Conservation (phyloP, 345 rosid species). For the Euphorbia peplus region DNA sequence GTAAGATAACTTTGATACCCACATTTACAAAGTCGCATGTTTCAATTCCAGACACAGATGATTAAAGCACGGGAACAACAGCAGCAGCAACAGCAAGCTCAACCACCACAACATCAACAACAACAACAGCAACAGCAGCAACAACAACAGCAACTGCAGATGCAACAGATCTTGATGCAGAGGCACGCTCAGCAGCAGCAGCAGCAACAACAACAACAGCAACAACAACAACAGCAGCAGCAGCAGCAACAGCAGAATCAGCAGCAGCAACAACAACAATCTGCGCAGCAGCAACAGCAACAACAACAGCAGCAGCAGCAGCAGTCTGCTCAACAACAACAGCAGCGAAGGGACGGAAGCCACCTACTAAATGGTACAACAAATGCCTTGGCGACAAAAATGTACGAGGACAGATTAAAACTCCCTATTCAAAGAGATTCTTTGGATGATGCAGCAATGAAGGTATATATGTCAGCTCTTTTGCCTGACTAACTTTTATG, state of each 20-base stretch:
- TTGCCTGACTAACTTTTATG: background rate
- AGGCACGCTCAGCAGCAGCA: slow-evolving; percentile 40
- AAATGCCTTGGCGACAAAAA: slow-evolving; percentile 74
- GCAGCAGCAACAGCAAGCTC: slow-evolving; percentile 20
- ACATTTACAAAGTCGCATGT: background rate
- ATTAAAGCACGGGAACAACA: slow-evolving; percentile 58
- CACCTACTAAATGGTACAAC: slow-evolving; percentile 76
- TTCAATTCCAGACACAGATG: background rate
- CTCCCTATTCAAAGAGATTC: slow-evolving; percentile 80
- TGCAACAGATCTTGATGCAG: slow-evolving; percentile 27
- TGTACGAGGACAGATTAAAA: slow-evolving; percentile 87
- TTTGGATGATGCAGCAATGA: slow-evolving; percentile 74
- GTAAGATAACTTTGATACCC: background rate
- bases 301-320: slow-evolving; percentile 35
- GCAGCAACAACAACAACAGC: slow-evolving; percentile 57
- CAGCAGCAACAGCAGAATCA: slow-evolving; percentile 45
- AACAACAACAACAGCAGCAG: slow-evolving; percentile 45
- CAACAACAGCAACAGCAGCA: slow-evolving; percentile 24
- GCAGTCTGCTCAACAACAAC: slow-evolving; percentile 45
- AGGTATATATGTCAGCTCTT: slow-evolving; percentile 37
- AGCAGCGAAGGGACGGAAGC: slow-evolving; percentile 74
- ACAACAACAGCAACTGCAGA: slow-evolving; percentile 28
- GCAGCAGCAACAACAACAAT: slow-evolving; percentile 55
- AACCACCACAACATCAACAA: slow-evolving; percentile 22
- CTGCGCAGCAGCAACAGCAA: slow-evolving; percentile 33